Percentiles rank a stretch among this genome's conserved stretches.
Conservation (phyloP, 2,329 filamentous ascomycete species). For the Fusarium sp. region DNA sequence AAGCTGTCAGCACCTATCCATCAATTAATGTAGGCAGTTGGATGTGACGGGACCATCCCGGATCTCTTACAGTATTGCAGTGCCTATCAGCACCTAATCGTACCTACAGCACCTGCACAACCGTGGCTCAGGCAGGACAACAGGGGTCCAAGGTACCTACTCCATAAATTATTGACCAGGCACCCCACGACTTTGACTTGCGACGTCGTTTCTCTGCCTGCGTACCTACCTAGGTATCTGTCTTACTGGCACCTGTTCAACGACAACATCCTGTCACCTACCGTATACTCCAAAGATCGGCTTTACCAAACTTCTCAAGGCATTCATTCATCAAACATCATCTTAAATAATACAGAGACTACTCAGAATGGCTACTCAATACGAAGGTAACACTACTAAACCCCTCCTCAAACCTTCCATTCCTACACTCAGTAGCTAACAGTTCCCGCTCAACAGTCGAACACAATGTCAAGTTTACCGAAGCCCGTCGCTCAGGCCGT, state of each 20-base stretch:
- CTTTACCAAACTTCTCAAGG: background rate
- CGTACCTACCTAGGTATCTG: background rate
- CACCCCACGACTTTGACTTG: conserved; percentile 32
- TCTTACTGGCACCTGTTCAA: conserved; percentile 17
- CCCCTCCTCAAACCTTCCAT: conserved; percentile 16
- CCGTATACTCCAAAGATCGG: background rate
- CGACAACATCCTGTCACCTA: conserved; percentile 19
- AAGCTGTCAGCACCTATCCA: conserved; percentile 3
- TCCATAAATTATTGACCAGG: conserved; percentile 1
- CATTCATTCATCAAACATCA: background rate
- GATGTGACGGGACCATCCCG: background rate
- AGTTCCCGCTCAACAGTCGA: conserved; percentile 62
- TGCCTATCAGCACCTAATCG: conserved; percentile 20
- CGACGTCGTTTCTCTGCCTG: conserved; percentile 39
- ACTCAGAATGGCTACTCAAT: conserved; percentile 64
- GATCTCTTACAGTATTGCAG: background rate
- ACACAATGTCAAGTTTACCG: conserved; percentile 67
- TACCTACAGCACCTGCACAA: background rate
- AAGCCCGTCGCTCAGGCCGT: conserved; percentile 57
- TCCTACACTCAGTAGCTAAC: conserved; percentile 3
- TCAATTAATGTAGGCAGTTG: background rate
- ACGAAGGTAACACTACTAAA: conserved; percentile 59
- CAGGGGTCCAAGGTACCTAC: conserved; percentile 7
- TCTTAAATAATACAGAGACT: background rate
- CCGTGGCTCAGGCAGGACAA: conserved; percentile 2